These are phyloP conservation scores for Plasmopara muralis DNA, from an alignment of 352 stramenopile species.

Conservation along the genomic window DNA sequence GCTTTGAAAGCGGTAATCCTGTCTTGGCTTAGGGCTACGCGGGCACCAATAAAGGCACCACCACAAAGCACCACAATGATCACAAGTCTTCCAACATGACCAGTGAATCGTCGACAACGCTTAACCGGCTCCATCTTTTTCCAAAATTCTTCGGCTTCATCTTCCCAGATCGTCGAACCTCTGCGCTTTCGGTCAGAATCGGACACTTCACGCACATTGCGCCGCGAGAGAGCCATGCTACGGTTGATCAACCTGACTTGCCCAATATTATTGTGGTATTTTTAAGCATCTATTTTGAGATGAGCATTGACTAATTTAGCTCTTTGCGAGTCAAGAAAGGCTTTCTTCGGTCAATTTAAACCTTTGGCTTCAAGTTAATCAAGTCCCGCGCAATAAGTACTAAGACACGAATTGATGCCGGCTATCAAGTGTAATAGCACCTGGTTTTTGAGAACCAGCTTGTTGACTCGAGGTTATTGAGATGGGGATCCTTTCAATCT, in stretches of 20 bases:
- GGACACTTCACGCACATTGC: conserved; percentile 24
- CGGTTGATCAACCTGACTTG: conserved; percentile 9
- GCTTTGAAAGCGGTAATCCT: conserved; percentile 17
- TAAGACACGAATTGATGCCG: conserved; percentile 6
- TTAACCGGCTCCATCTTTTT: conserved; percentile 62
- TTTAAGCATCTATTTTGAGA: conserved; percentile 12
- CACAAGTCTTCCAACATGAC: conserved; percentile 23
- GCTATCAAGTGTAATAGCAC: not conserved
- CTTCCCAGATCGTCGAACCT: conserved; percentile 54
- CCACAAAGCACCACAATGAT: conserved; percentile 19
- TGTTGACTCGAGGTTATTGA: conserved; percentile 8
- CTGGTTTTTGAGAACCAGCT: not conserved
- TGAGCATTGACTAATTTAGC: not conserved
- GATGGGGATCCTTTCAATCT: too few species aligned
- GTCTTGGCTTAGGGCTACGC: conserved; percentile 7
- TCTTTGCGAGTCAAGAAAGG: too few species aligned
- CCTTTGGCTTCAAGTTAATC: not conserved
- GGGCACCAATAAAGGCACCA: conserved; percentile 14
- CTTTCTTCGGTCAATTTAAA: too few species aligned
- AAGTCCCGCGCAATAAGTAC: conserved; percentile 17
- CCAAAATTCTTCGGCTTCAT: conserved; percentile 64
- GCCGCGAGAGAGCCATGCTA: conserved; percentile 39
- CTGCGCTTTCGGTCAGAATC: conserved; percentile 12
- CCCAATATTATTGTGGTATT: conserved; percentile 2
- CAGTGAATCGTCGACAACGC: conserved; percentile 27